Evolutionary conservation across 2,329 filamentous ascomycete genomes (phyloP).

Genomic region (Calonectria hongkongensis): DNA sequence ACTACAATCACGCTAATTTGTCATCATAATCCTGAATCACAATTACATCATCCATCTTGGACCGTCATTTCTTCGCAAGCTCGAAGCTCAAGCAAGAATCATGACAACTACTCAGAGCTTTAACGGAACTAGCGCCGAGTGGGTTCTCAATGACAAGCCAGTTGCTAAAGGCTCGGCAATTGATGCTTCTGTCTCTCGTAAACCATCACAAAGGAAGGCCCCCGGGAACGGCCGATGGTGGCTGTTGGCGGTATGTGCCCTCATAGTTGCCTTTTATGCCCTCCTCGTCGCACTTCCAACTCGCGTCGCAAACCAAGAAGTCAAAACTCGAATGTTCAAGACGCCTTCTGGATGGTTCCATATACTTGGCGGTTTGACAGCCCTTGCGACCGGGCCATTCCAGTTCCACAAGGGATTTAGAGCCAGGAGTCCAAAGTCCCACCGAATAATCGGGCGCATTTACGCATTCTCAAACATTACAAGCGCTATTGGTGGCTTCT

Average conservation of each 20-base stretch:
- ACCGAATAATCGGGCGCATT: background rate
- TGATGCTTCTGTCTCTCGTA: too few relatives aligned
- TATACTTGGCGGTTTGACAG: background rate
- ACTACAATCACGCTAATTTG: background rate
- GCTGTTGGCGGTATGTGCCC: constrained; percentile 6
- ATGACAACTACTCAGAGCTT: background rate
- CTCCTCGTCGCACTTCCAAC: constrained; percentile 6
- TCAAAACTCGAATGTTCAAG: constrained; percentile 1
- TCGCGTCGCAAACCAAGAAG: background rate
- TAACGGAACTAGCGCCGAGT: background rate
- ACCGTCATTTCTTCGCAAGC: too few relatives aligned
- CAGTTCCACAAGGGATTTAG: constrained; percentile 6
- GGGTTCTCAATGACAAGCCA: background rate
- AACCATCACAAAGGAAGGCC: background rate
- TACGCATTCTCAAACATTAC: background rate
- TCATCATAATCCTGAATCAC: background rate
- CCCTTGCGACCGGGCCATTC: constrained; percentile 6
- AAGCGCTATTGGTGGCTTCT: constrained; percentile 2
- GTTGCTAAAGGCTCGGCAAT: too few relatives aligned
- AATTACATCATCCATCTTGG: too few relatives aligned
- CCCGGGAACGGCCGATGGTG: background rate
- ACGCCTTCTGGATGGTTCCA: constrained; percentile 7
- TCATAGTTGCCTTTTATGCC: background rate
- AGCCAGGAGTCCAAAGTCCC: background rate
- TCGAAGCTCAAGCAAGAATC: background rate